phyloP scores from a whole-genome alignment of 495 filamentous ascomycete genomes.

The Symbiotaphrina buchneri region DNA sequence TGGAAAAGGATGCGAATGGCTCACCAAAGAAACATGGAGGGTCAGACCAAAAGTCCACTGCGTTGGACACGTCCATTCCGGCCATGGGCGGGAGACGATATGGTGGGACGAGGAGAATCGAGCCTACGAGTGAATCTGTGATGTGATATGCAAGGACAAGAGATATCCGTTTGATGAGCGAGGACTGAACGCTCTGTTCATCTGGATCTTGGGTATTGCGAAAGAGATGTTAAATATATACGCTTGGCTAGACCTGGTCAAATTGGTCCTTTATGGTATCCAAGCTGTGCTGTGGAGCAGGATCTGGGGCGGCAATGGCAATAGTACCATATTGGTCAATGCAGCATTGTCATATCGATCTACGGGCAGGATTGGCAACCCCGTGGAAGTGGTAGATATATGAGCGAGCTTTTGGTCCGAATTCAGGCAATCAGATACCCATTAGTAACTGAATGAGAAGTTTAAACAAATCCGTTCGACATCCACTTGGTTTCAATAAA shows the following conservation, averaged over 20 bases:
- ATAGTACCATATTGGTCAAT: slow-evolving; percentile 47
- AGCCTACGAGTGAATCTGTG: slow-evolving; percentile 43
- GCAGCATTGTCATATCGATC: slow-evolving; percentile 49
- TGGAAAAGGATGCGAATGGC: slow-evolving; percentile 51
- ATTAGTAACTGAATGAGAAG: too few species aligned
- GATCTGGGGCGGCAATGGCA: slow-evolving; percentile 36
- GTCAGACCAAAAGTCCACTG: slow-evolving; percentile 63
- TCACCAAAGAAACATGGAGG: slow-evolving; percentile 57
- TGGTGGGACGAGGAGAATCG: slow-evolving; percentile 62
- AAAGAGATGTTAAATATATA: slow-evolving; percentile 26
- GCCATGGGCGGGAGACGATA: slow-evolving; percentile 34
- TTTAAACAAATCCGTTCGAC: too few species aligned
- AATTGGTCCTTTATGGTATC: slow-evolving; percentile 37
- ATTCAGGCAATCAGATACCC: too few species aligned
- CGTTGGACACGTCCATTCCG: slow-evolving; percentile 73
- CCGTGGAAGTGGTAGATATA: slow-evolving; percentile 31
- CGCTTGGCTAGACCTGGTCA: slow-evolving; percentile 38
- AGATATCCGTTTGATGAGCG: too few species aligned
- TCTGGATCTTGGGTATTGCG: slow-evolving; percentile 18
- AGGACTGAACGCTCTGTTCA: slow-evolving; percentile 9
- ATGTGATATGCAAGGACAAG: slow-evolving; percentile 17
- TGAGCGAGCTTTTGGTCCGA: too few species aligned
- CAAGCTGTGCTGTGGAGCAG: slow-evolving; percentile 44
- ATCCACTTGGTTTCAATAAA: too few species aligned
- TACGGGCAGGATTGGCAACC: slow-evolving; percentile 39